Conservation (phyloP, 2,329 filamentous ascomycete genomes). For the Ophiostoma montium region DNA sequence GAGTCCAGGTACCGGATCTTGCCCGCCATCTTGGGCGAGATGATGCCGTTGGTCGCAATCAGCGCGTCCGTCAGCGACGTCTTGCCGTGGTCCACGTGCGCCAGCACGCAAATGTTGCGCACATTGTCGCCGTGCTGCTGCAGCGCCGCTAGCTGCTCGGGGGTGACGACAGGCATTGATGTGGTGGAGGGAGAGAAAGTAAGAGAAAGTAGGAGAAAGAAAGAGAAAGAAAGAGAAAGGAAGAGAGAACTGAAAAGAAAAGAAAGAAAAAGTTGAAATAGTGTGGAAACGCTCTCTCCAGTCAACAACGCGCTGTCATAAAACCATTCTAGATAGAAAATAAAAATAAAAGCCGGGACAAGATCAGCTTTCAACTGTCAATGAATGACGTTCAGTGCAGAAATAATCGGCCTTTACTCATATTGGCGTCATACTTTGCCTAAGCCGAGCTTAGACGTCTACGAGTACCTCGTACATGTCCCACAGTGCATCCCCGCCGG, state of each 20-base stretch:
- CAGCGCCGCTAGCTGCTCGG: slow-evolving; percentile 79
- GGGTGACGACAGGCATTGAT: slow-evolving; percentile 76
- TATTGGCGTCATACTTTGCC: slow-evolving; percentile 4
- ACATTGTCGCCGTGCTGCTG: slow-evolving; percentile 81
- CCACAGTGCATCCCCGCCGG: slow-evolving; percentile 7
- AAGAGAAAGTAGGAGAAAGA: not conserved
- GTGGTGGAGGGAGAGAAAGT: not conserved
- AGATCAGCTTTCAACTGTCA: too few relatives aligned
- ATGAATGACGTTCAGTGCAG: not conserved
- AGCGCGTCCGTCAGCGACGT: slow-evolving; percentile 93
- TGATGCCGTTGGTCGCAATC: slow-evolving; percentile 97
- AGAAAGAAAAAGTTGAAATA: too few relatives aligned
- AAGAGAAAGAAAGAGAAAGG: not conserved
- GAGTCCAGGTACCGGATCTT: slow-evolving; percentile 98
- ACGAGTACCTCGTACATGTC: not conserved
- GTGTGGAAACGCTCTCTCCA: too few relatives aligned
- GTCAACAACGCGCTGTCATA: too few relatives aligned
- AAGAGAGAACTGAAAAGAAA: not conserved
- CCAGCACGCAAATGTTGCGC: slow-evolving; percentile 94
- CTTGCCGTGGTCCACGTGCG: slow-evolving; percentile 97
- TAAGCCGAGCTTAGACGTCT: not conserved
- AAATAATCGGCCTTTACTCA: slow-evolving; percentile 7
- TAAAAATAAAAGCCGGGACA: too few relatives aligned
- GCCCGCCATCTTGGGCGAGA: slow-evolving; percentile 90
- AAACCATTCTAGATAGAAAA: too few relatives aligned